Evolutionary conservation across 2,329 filamentous ascomycete genomes (phyloP).

Genomic region (Elsinoe arachidis): DNA sequence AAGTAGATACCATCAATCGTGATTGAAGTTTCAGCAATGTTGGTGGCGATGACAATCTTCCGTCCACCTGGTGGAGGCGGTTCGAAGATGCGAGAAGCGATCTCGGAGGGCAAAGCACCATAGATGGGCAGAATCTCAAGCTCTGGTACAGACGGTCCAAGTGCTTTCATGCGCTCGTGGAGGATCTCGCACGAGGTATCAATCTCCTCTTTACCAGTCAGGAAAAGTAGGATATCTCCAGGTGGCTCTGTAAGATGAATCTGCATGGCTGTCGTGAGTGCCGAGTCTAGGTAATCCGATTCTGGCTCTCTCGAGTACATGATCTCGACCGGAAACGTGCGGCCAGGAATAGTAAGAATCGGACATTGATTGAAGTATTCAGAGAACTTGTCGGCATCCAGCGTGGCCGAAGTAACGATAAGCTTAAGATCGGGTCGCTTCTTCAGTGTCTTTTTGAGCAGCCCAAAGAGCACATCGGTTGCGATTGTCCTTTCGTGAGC

Average conservation of each 20-base stretch:
- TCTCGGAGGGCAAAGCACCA: slow-evolving; percentile 82
- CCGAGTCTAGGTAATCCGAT: slow-evolving; percentile 88
- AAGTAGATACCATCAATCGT: slow-evolving; percentile 98
- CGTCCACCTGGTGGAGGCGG: slow-evolving; percentile 75
- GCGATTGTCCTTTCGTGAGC: slow-evolving; percentile 95
- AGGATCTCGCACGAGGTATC: slow-evolving; percentile 90
- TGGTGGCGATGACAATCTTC: slow-evolving; percentile 96
- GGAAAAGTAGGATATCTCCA: slow-evolving; percentile 91
- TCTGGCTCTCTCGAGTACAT: slow-evolving; percentile 94
- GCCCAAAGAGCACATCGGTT: slow-evolving; percentile 87
- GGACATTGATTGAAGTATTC: slow-evolving; percentile 93
- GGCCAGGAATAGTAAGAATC: slow-evolving; percentile 91
- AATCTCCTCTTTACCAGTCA: slow-evolving; percentile 97
- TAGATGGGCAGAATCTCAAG: slow-evolving; percentile 94
- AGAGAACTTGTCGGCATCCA: slow-evolving; percentile 96
- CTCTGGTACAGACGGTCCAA: slow-evolving; percentile 84
- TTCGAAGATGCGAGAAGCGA: slow-evolving; percentile 91
- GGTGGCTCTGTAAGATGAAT: slow-evolving; percentile 88
- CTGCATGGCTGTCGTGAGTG: slow-evolving; percentile 95
- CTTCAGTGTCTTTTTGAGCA: slow-evolving; percentile 89
- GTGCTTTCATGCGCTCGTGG: slow-evolving; percentile 89
- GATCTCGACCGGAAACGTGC: slow-evolving; percentile 91
- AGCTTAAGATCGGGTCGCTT: slow-evolving; percentile 80
- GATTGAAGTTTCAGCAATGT: slow-evolving; percentile 95
- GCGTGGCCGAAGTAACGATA: slow-evolving; percentile 91